A percentile compares a stretch with the other conserved stretches of the same genome.
phyloP scores from a whole-genome alignment of 1,284 basidiomycete genomes.

The Ustilago loliicola region DNA sequence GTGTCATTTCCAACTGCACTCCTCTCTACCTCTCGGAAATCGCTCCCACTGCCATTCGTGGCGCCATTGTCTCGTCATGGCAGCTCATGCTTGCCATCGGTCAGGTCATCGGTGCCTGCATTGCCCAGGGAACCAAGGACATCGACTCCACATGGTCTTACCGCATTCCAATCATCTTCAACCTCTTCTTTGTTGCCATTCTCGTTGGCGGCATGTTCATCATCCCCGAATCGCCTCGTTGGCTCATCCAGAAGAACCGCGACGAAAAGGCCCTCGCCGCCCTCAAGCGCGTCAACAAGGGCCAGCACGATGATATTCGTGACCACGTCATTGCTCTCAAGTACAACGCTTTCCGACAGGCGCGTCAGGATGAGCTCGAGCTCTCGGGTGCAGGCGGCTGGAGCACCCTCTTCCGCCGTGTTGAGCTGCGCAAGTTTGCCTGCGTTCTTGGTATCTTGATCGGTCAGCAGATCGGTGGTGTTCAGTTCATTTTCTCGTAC shows the following conservation, averaged over 20 bases:
- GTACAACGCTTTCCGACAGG: slow-evolving; percentile 71
- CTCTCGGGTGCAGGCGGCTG: slow-evolving; percentile 69
- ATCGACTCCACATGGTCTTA: slow-evolving; percentile 56
- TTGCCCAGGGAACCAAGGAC: slow-evolving; percentile 69
- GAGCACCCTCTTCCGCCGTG: slow-evolving; percentile 69
- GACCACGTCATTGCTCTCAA: slow-evolving; percentile 68
- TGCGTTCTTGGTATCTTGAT: slow-evolving; percentile 72
- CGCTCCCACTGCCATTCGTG: slow-evolving; percentile 72
- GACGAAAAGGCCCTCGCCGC: slow-evolving; percentile 71
- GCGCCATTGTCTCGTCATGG: slow-evolving; percentile 71
- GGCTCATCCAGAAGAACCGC: slow-evolving; percentile 71
- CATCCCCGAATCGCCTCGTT: slow-evolving; percentile 71
- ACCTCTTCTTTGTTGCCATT: slow-evolving; percentile 71
- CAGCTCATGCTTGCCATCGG: slow-evolving; percentile 73
- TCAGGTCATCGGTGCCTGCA: slow-evolving; percentile 72
- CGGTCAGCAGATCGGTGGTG: slow-evolving; percentile 67
- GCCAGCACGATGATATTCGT: slow-evolving; percentile 66
- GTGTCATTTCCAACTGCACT: slow-evolving; percentile 70
- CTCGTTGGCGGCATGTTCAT: slow-evolving; percentile 69
- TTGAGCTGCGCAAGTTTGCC: slow-evolving; percentile 71
- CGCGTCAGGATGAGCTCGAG: slow-evolving; percentile 71
- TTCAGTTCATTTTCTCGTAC: slow-evolving; percentile 72
- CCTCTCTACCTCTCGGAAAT: slow-evolving; percentile 73
- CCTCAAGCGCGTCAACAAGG: slow-evolving; percentile 71
- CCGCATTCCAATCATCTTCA: slow-evolving; percentile 72